phyloP scores from a whole-genome alignment of 2,329 filamentous ascomycete species.

The Fusarium gaditjirri region DNA sequence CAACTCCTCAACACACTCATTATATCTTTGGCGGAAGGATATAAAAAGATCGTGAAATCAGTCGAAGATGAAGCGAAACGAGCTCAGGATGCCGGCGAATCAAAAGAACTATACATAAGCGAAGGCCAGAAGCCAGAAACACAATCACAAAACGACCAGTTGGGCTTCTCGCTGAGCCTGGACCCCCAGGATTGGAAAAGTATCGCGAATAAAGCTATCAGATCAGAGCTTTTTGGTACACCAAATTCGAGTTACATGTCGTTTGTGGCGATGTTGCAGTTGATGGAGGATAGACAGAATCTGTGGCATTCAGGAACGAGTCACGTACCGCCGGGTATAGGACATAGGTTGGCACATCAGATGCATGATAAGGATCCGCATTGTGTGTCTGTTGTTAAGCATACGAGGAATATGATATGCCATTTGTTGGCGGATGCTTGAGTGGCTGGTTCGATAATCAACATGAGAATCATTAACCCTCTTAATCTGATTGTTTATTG shows the following conservation, averaged over 20 bases:
- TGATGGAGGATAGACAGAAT: conserved; percentile 41
- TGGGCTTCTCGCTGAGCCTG: conserved; percentile 23
- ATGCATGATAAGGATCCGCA: conserved; percentile 34
- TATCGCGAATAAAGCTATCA: conserved; percentile 36
- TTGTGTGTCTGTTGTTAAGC: conserved; percentile 41
- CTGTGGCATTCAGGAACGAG: conserved; percentile 39
- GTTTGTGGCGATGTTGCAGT: conserved; percentile 29
- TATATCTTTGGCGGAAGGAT: conserved; percentile 40
- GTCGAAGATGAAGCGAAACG: conserved; percentile 36
- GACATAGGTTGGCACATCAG: conserved; percentile 11
- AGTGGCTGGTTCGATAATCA: conserved; percentile 9
- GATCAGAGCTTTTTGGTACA: conserved; percentile 32
- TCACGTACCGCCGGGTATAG: conserved; percentile 9
- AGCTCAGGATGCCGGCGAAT: conserved; percentile 26
- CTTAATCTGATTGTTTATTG: not conserved
- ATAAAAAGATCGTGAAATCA: conserved; percentile 36
- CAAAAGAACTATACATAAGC: conserved; percentile 25
- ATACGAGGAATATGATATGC: conserved; percentile 35
- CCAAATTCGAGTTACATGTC: not conserved
- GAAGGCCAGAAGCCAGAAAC: conserved; percentile 4
- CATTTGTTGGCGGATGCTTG: conserved; percentile 21
- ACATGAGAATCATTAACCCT: not conserved
- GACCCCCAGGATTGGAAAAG: conserved; percentile 33
- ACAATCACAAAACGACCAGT: not conserved
- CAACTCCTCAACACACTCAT: conserved; percentile 42